Conservation (phyloP, 257 asterid genomes). For the Petrea volubilis region DNA sequence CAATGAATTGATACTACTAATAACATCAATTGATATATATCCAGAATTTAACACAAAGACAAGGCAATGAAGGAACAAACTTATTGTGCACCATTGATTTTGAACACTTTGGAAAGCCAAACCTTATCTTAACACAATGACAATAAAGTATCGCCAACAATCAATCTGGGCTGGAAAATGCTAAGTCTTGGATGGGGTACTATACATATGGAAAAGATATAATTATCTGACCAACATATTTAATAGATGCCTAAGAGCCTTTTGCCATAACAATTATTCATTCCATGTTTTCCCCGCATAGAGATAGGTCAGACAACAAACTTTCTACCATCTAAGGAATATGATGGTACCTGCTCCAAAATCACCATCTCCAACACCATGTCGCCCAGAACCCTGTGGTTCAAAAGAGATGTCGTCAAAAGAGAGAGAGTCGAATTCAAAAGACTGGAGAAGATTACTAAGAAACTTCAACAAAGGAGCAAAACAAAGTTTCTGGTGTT, state of each 20-base stretch:
- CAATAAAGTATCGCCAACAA: conserved; percentile 15
- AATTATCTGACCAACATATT: conserved; percentile 19
- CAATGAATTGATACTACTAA: conserved; percentile 1
- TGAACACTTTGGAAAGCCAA: conserved; percentile 1
- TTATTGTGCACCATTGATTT: conserved; percentile 2
- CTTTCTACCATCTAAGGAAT: conserved; percentile 11
- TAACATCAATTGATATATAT: background rate
- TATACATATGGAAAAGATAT: background rate
- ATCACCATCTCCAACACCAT: conserved; percentile 60
- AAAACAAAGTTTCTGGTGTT: background rate
- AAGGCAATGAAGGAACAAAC: background rate
- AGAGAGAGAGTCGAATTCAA: background rate
- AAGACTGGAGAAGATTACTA: background rate
- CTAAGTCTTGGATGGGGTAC: background rate
- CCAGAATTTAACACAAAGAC: background rate
- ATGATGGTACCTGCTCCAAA: conserved; percentile 63
- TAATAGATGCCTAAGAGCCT: background rate
- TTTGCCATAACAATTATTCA: background rate
- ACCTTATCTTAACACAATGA: background rate
- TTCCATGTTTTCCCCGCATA: background rate
- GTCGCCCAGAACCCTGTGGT: conserved; percentile 79
- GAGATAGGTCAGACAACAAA: conserved; percentile 18
- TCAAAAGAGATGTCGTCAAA: conserved; percentile 14
- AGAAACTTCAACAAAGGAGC: background rate
- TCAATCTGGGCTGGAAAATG: background rate